A percentile compares a stretch with the other conserved stretches of the same genome.
These are phyloP conservation scores for Kodamaea lidongshanica DNA, from an alignment of 805 yeast genomes.

Conservation along the genomic window DNA sequence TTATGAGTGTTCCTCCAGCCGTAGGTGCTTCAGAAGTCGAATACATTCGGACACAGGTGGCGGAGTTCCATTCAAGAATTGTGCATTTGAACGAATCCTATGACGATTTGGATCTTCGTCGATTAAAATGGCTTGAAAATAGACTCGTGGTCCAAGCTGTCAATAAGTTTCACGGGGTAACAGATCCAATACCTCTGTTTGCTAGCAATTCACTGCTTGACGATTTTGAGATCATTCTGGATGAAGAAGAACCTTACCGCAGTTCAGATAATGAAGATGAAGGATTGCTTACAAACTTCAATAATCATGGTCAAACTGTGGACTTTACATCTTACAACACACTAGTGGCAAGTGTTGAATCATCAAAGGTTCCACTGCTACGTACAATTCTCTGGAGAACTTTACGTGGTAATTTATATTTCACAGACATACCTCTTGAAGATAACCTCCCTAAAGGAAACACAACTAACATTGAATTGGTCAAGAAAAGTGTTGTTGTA, in stretches of 20 bases:
- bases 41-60: constrained; percentile 21
- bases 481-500: constrained; percentile 32
- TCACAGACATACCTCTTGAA: constrained; percentile 33
- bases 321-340: constrained; percentile 25
- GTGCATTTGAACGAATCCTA: constrained; percentile 34
- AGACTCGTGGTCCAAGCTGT: constrained; percentile 29
- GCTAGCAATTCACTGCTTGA: constrained; percentile 2
- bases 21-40: constrained; percentile 13
- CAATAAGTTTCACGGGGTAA: constrained; percentile 25
- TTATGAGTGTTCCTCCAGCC: too few relatives aligned
- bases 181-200: neutral
- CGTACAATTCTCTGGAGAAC: constrained; percentile 40
- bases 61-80: constrained; percentile 24
- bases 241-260: constrained; percentile 9
- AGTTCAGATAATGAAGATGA: constrained; percentile 5
- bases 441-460: constrained; percentile 14
- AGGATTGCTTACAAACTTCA: too few relatives aligned
- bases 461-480: constrained; percentile 11
- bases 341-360: constrained; percentile 30
- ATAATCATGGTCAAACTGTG: too few relatives aligned
- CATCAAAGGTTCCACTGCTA: constrained; percentile 31
- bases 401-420: constrained; percentile 36
- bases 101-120: constrained; percentile 20
- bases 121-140: constrained; percentile 25
- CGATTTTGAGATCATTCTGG: constrained; percentile 9